These are phyloP conservation scores for Citrullus colocynthis DNA, from an alignment of 306 rosid species.

Conservation along the genomic window DNA sequence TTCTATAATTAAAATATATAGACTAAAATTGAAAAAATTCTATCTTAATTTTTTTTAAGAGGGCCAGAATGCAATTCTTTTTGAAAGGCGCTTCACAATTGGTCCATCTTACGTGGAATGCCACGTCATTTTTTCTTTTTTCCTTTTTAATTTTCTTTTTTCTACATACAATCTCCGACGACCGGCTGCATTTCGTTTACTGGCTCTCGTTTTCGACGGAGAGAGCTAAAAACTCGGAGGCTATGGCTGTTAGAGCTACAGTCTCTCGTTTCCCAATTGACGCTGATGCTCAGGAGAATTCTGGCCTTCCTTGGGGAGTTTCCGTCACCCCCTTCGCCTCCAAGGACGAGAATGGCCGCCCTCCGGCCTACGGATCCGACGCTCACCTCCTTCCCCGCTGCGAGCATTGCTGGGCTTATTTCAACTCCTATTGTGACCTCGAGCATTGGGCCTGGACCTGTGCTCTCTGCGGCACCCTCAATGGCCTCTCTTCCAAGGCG, in stretches of 20 bases:
- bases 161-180: background rate
- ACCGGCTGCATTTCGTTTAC: background rate
- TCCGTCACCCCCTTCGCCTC: conserved; percentile 70
- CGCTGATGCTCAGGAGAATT: conserved; percentile 66
- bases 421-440: conserved; percentile 73
- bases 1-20: too few species aligned
- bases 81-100: background rate
- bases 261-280: conserved; percentile 77
- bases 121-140: background rate
- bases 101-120: conserved; percentile 1
- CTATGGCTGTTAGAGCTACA: conserved; percentile 82
- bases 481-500: conserved; percentile 68
- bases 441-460: conserved; percentile 94
- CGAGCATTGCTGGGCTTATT: conserved; percentile 89
- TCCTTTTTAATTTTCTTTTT: background rate
- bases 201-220: background rate
- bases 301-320: conserved; percentile 88
- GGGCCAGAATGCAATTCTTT: too few species aligned
- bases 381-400: conserved; percentile 64
- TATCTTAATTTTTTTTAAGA: too few species aligned
- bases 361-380: conserved; percentile 65
- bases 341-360: conserved; percentile 44
- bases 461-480: conserved; percentile 72
- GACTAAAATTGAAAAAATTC: too few species aligned
- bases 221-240: conserved; percentile 1